Percentiles rank a stretch among this genome's conserved stretches.
These are phyloP conservation scores for Penicillium paradoxum DNA, from an alignment of 495 filamentous ascomycete genomes.

Conservation along the genomic window DNA sequence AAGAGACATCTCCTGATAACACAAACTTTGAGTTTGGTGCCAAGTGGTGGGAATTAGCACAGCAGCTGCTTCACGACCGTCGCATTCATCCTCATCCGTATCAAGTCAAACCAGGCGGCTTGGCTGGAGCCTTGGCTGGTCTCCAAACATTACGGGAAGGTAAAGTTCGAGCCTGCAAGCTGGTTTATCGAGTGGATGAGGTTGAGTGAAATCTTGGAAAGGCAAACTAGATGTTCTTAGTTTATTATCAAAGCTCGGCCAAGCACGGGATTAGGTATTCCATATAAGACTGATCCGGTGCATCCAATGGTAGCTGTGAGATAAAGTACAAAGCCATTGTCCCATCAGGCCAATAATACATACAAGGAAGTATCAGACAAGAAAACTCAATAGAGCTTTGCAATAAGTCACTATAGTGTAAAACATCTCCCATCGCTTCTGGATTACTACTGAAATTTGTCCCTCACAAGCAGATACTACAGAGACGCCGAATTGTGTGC, in stretches of 20 bases:
- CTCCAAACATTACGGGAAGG: conserved; percentile 25
- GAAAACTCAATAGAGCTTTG: no score
- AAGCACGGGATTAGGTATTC: background rate
- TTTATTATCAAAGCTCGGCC: background rate
- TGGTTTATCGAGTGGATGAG: conserved; percentile 25
- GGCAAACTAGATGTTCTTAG: background rate
- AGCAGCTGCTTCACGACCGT: conserved; percentile 42
- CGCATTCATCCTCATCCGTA: conserved; percentile 46
- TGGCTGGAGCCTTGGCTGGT: conserved; percentile 21
- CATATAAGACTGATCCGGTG: background rate
- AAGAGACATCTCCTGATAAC: conserved; percentile 11
- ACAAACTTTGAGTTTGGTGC: conserved; percentile 34
- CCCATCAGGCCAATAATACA: no score
- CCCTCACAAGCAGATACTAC: no score
- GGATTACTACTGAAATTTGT: no score
- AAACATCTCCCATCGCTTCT: no score
- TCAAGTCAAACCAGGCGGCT: conserved; percentile 39
- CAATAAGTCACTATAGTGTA: no score
- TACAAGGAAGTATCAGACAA: no score
- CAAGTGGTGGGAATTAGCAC: conserved; percentile 33
- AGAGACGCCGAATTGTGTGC: no score
- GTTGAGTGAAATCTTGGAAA: background rate
- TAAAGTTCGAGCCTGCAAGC: conserved; percentile 24
- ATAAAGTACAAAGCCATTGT: background rate
- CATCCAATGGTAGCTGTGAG: background rate